Evolutionary conservation across 805 yeast species (phyloP), one percentile per base, ranked within the genome.

Genomic region (Yarrowia sp.): DNA sequence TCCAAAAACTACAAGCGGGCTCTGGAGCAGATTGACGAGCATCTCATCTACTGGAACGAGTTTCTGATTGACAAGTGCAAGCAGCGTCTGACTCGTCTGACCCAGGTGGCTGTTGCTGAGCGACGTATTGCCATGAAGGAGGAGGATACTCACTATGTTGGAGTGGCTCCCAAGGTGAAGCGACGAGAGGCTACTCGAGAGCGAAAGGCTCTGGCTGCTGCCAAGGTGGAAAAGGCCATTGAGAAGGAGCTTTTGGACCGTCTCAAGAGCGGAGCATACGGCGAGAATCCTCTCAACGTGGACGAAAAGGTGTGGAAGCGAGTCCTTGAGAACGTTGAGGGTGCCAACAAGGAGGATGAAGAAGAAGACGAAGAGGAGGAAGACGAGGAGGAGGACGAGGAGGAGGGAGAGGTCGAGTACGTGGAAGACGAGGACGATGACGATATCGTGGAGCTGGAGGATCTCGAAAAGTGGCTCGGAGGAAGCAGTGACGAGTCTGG

Each of bases 241-340:
- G 99, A 95, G 77, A 91, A 91, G 78, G 99, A 95, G 77, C 82
- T 95, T 69, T 81, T 95, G 73, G 97, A 92, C 64, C 86, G 99
- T 77, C 83, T 95, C 73, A 95, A 95, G 85, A 86, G 93, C 73
- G 99, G 99, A 67, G 98, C 98, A 2, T 95, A 95, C 74, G 99
- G 99, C 69, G 98, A 95, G 74, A 90, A 93, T 76, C 99, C 99
- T 65, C 81, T 95, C 74, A 95, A 95, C 73, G 98, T 95, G 38
- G 98, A 95, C 72, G 97, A 93, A 73, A 87, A 87, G 78, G 85
- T 95, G 67, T 95, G 99, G 99, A 88, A 88, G 82, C 90, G 87
- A 79, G 96, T 95, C 24, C 83, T 95, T 79, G 83, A 82, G 63
- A 86, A 87, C 65, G 88, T 87, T 71, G 93, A 88, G 68, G 86